Evolutionary conservation across 2,329 filamentous ascomycete species (phyloP), one percentile per base, ranked within the genome.

Genomic region (Alternaria metachromatica): DNA sequence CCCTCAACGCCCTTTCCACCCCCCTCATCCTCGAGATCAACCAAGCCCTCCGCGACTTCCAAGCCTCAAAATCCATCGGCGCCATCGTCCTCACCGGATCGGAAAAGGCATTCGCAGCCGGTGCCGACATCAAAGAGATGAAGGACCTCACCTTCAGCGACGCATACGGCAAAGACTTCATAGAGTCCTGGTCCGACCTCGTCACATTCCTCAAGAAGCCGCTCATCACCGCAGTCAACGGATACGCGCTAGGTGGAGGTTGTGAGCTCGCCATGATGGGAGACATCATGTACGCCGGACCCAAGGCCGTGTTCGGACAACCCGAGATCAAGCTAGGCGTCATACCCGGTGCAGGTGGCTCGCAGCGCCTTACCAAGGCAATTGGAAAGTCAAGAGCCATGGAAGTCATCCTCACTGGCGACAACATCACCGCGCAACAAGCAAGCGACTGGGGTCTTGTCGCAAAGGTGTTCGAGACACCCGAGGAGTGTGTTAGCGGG

Each of bases 61-160:
- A 81, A 61, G 64, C 74, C 49, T 70, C 74, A 60, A 66, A 67
- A 9, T 67, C 70, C 37, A 76, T 80, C 46, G 74, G 74, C 58
- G 78, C 78, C 59, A 75, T 80, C 43, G 78, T 99, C 63, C 85
- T 99, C 62, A 97, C 96, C 1, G 96, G 96, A 59, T 96, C 91
- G 49, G 86, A 93, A 70, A 93, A 91, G 81, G 94, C 95, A 45
- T 99, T 81, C 59, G 79, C 75, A 79, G 87, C 96, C 48, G 96
- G 96, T 55, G 96, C 96, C 65, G 96, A 99, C 82, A 99, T 99
- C 85, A 98, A 98, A 82, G 96, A 99, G 83, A 99, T 99, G 96
- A 92, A 93, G 28, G 90, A 93, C 64, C 88, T 97, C 43, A 94
- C 90, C 59, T 99, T 99, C 83, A 88, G 92, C 67, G 85, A 90